These are phyloP conservation scores for Mycena indigotica DNA, from an alignment of 768 basidiomycete genomes.

Conservation along the genomic window DNA sequence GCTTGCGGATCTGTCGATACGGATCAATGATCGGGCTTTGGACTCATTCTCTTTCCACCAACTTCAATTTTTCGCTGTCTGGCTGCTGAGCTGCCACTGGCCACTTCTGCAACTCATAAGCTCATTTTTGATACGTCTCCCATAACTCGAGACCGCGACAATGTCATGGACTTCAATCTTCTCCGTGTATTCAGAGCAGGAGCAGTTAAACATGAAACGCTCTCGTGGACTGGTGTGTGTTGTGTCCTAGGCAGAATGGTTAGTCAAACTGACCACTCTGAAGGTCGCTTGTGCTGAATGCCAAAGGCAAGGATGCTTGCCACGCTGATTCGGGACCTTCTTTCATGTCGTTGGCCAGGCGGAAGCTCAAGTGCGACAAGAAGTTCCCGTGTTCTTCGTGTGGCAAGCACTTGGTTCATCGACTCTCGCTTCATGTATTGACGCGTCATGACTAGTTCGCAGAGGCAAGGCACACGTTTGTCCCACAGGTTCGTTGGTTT, in stretches of 20 bases:
- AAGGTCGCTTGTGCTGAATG: constrained; percentile 1
- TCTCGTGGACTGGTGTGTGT: not conserved
- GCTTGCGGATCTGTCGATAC: no score
- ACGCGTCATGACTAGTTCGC: not conserved
- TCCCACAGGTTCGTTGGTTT: not conserved
- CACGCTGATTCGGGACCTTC: not conserved
- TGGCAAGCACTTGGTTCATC: not conserved
- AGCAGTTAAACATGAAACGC: not conserved
- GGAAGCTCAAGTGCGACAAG: not conserved
- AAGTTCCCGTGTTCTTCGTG: not conserved
- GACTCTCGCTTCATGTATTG: no score
- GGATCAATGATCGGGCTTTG: no score
- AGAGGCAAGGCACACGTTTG: not conserved
- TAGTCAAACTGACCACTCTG: not conserved
- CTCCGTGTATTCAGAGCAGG: not conserved
- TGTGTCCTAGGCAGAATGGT: no score
- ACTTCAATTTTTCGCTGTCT: no score
- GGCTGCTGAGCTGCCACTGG: no score
- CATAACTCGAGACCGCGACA: no score
- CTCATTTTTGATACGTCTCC: no score
- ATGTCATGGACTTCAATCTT: not conserved
- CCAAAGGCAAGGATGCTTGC: not conserved
- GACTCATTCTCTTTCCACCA: no score
- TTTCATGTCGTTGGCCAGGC: not conserved
- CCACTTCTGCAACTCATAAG: no score